Conservation (phyloP, 768 basidiomycete species). For the Kwoniella dendrophila region DNA sequence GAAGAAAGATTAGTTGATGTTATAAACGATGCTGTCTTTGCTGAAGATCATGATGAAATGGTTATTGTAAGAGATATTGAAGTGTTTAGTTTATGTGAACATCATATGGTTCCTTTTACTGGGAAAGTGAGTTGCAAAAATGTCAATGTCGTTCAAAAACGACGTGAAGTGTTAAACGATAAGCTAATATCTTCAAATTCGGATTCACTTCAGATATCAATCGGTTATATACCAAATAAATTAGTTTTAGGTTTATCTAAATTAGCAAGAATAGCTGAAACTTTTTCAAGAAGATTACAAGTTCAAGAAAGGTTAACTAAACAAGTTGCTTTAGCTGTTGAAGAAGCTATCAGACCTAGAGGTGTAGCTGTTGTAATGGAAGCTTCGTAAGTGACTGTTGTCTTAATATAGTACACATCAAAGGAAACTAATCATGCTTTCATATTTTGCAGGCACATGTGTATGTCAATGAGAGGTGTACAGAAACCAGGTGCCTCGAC, state of each 20-base stretch:
- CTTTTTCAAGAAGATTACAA: constrained; percentile 90
- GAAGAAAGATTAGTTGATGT: constrained; percentile 95
- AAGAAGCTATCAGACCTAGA: constrained; percentile 95
- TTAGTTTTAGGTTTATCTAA: constrained; percentile 94
- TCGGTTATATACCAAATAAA: constrained; percentile 94
- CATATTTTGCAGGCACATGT: constrained; percentile 73
- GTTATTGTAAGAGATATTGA: constrained; percentile 97
- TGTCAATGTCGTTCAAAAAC: constrained; percentile 12
- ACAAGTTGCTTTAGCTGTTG: constrained; percentile 96
- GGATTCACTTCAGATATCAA: constrained; percentile 72
- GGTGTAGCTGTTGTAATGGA: constrained; percentile 99
- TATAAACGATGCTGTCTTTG: constrained; percentile 96
- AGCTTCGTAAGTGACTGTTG: constrained; percentile 71
- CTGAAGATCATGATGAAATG: constrained; percentile 99
- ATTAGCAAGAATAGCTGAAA: constrained; percentile 94
- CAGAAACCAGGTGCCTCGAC: constrained; percentile 97
- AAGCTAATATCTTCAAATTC: not conserved
- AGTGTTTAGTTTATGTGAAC: constrained; percentile 95
- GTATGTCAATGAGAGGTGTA: constrained; percentile 99
- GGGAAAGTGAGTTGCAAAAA: constrained; percentile 73
- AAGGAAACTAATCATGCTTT: not conserved
- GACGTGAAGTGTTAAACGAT: not conserved
- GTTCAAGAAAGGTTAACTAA: constrained; percentile 97
- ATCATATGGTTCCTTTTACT: constrained; percentile 96
- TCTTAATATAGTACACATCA: not conserved